Conservation (phyloP, 805 yeast species). For the Kregervanrija delftensis region DNA sequence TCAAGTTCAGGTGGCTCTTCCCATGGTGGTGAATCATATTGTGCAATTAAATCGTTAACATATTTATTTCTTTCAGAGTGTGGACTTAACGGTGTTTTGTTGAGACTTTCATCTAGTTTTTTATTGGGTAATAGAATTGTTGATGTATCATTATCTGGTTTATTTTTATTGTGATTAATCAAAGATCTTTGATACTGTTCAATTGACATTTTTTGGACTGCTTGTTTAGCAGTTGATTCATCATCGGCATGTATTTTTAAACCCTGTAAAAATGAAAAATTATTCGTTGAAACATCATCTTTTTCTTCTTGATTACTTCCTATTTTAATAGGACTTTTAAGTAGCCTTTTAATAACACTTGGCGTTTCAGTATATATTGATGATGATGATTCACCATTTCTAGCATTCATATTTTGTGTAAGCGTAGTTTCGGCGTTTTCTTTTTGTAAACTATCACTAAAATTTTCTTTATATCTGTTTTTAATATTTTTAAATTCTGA, state of each 20-base stretch:
- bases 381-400: too few species aligned
- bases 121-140: too few species aligned
- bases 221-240: constrained; percentile 8
- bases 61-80: constrained; percentile 3
- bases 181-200: neutral
- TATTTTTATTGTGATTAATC: too few species aligned
- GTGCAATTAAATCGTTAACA: constrained; percentile 10
- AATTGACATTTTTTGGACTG: neutral
- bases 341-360: too few species aligned
- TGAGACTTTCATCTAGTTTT: neutral
- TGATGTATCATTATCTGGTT: too few species aligned
- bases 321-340: too few species aligned
- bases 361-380: too few species aligned
- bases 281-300: neutral
- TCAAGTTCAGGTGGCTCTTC: constrained; percentile 25
- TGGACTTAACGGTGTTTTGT: constrained; percentile 1
- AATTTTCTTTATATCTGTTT: constrained; percentile 10
- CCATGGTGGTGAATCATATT: constrained; percentile 30
- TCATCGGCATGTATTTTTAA: constrained; percentile 2
- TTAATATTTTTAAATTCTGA: constrained; percentile 5
- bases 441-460: neutral
- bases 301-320: neutral
- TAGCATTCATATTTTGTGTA: neutral
- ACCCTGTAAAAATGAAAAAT: neutral
- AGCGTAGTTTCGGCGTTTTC: neutral